Evolutionary conservation across 2,329 filamentous ascomycete species (phyloP).

Genomic region (Diaporthe eres): DNA sequence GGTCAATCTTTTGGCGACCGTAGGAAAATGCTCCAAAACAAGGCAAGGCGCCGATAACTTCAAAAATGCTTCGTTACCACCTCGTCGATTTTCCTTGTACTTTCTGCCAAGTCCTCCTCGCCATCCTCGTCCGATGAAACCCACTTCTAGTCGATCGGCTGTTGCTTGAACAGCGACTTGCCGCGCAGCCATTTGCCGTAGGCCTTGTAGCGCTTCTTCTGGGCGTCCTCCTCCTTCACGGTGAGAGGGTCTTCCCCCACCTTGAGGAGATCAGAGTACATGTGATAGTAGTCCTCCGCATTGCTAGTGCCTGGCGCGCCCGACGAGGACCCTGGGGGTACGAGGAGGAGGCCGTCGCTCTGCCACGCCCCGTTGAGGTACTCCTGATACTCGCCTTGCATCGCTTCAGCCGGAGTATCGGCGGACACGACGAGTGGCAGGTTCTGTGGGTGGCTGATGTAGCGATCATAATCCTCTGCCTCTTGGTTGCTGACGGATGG

Average conservation of each 20-base stretch:
- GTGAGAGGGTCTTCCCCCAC: conserved; percentile 88
- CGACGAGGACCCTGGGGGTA: conserved; percentile 68
- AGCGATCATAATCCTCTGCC: conserved; percentile 87
- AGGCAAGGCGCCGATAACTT: not conserved
- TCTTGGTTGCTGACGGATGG: conserved; percentile 84
- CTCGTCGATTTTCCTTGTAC: conserved; percentile 1
- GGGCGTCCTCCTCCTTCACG: conserved; percentile 86
- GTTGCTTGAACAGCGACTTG: conserved; percentile 97
- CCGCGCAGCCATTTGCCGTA: conserved; percentile 95
- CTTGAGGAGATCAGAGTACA: conserved; percentile 83
- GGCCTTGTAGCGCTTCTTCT: conserved; percentile 96
- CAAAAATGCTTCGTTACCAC: conserved; percentile 30
- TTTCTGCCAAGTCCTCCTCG: conserved; percentile 3
- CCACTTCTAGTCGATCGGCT: conserved; percentile 69
- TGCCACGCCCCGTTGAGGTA: conserved; percentile 81
- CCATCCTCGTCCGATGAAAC: conserved; percentile 37
- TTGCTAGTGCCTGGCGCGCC: conserved; percentile 54
- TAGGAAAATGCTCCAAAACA: conserved; percentile 1
- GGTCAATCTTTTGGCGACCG: not conserved
- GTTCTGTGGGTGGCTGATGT: conserved; percentile 90
- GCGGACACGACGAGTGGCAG: conserved; percentile 85
- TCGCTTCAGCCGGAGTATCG: conserved; percentile 69
- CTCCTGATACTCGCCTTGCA: conserved; percentile 80
- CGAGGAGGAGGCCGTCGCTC: conserved; percentile 68
- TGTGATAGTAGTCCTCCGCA: conserved; percentile 75